These are phyloP conservation scores for Quercus suber DNA, from an alignment of 306 rosid species.

Conservation along the genomic window DNA sequence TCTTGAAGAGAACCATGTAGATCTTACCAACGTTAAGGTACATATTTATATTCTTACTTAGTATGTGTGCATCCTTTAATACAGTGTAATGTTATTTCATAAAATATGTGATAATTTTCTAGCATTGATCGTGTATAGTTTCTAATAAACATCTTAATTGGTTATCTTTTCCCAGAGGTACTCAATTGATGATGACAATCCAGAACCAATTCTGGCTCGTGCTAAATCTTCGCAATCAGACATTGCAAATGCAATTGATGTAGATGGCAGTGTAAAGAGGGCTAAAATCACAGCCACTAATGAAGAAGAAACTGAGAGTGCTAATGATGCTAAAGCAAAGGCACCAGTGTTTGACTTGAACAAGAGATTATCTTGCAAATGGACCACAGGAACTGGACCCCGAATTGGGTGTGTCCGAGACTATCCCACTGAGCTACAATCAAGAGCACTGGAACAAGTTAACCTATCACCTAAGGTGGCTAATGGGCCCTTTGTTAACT, in stretches of 20 bases:
- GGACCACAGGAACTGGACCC: conserved; percentile 84
- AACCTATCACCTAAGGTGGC: conserved; percentile 64
- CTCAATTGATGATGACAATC: conserved; percentile 74
- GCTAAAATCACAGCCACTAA: conserved; percentile 9
- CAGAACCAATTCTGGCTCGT: conserved; percentile 24
- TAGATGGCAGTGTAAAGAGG: conserved; percentile 16
- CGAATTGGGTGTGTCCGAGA: conserved; percentile 93
- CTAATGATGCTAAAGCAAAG: conserved; percentile 14
- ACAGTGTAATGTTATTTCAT: too few relatives aligned
- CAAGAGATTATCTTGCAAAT: conserved; percentile 66
- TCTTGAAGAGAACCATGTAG: conserved; percentile 72
- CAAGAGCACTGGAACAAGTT: conserved; percentile 80
- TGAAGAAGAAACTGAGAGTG: conserved; percentile 29
- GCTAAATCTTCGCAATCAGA: conserved; percentile 12
- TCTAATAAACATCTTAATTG: too few relatives aligned
- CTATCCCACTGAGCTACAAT: conserved; percentile 68
- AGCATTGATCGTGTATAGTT: too few relatives aligned
- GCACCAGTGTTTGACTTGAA: conserved; percentile 25
- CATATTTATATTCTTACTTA: neutral
- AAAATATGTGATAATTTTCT: too few relatives aligned
- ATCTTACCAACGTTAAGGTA: conserved; percentile 87
- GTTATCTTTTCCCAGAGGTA: conserved; percentile 40
- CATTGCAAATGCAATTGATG: neutral
- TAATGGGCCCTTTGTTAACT: conserved; percentile 16
- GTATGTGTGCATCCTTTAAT: too few relatives aligned